Evolutionary conservation across 139 green algal species (phyloP), one percentile per base, ranked within the genome.

Genomic region (Diplosphaera chodatii): DNA sequence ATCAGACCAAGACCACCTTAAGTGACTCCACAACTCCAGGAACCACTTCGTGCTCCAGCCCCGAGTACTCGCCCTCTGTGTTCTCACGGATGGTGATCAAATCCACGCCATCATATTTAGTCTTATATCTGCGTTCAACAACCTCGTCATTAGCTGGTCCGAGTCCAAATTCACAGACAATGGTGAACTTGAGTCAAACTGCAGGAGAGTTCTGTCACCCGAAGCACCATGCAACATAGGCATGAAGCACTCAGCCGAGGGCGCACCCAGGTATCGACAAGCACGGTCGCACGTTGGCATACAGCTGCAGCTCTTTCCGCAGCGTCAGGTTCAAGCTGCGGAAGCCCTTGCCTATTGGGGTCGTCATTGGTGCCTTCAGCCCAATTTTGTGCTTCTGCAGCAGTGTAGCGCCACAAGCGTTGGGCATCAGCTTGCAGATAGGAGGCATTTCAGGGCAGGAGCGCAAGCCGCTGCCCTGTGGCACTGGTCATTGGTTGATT

Each of bases 71-170:
- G 21, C 94, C 94, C 86, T 98, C 94, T 0, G 94, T 98, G 86
- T 98, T 98, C 80, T 98, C 93, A 63, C 94, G 83, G 73, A 98
- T 96, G 6, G 94, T 98, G 15, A 98, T 86, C 63, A 98, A 69
- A 81, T 98, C 88, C 27, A 98, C 87, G 77, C 90, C 78, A 75
- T 98, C 93, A 72, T 98, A 98, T 1, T 91, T 84, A 21, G 93
- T 97, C 80, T 96, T 96, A 83, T 94, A 97, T 0, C n/a, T n/a
- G n/a, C n/a, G n/a, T n/a, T n/a, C n/a, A n/a, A n/a, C n/a, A n/a
- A n/a, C n/a, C n/a, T n/a, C n/a, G n/a, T n/a, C n/a, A n/a, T n/a
- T n/a, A n/a, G n/a, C n/a, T n/a, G n/a, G n/a, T n/a, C n/a, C n/a
- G n/a, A n/a, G n/a, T n/a, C n/a, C n/a, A n/a, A n/a, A n/a, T n/a